phyloP scores from a whole-genome alignment of 2,329 filamentous ascomycete genomes.

The Zopfia rhizophila region DNA sequence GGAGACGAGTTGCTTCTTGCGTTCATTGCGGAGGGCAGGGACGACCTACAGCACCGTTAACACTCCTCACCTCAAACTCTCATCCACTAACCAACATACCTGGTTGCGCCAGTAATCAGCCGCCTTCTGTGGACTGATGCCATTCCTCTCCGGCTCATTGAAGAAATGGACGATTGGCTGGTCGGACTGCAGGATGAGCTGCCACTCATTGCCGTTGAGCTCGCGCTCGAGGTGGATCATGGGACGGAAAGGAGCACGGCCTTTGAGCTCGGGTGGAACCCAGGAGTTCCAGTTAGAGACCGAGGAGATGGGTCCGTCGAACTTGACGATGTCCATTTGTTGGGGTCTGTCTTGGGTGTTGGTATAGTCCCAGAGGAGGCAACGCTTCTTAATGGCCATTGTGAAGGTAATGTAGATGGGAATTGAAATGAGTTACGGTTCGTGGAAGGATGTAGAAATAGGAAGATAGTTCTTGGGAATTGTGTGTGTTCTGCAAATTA shows the following conservation, averaged over 20 bases:
- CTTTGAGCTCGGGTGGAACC: conserved; percentile 51
- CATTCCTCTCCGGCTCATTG: conserved; percentile 59
- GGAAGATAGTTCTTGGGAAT: no score
- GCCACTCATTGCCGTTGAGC: conserved; percentile 54
- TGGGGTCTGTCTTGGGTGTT: conserved; percentile 19
- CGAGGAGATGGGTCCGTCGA: conserved; percentile 42
- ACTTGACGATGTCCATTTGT: conserved; percentile 44
- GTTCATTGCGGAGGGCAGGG: conserved; percentile 42
- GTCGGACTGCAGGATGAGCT: conserved; percentile 37
- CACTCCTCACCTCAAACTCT: neutral
- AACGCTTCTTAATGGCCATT: conserved; percentile 21
- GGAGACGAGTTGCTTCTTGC: conserved; percentile 50
- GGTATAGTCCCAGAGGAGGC: conserved; percentile 23
- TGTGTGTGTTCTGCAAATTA: no score
- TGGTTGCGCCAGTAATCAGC: conserved; percentile 52
- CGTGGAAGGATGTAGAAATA: neutral
- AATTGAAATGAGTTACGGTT: neutral
- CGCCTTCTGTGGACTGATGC: conserved; percentile 49
- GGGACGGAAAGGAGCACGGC: conserved; percentile 53
- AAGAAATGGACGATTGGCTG: conserved; percentile 55
- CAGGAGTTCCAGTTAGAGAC: conserved; percentile 58
- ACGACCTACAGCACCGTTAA: conserved; percentile 25
- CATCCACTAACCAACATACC: conserved; percentile 27
- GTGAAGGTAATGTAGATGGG: conserved; percentile 1
- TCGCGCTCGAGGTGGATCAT: conserved; percentile 55